A percentile compares a stretch with the other conserved stretches of the same genome.
Conservation (phyloP, 2,329 filamentous ascomycete species). For the Fusarium verrucosum region DNA sequence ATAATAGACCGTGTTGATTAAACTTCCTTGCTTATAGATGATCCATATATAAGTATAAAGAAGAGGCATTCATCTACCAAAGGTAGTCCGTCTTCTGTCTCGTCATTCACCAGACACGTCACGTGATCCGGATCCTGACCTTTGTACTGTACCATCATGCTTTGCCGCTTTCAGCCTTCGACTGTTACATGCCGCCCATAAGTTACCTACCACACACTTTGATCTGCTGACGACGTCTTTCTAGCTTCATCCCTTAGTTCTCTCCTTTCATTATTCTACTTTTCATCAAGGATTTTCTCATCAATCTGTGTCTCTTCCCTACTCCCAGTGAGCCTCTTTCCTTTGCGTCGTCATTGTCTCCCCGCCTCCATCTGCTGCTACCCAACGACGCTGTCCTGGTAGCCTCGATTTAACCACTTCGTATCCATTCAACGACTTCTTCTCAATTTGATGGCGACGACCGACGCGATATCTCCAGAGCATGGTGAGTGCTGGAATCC, state of each 20-base stretch:
- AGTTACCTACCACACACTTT: slow-evolving; percentile 21
- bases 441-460: slow-evolving; percentile 42
- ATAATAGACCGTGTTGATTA: background rate
- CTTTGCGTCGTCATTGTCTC: slow-evolving; percentile 24
- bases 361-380: slow-evolving; percentile 31
- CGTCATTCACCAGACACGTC: slow-evolving; percentile 2
- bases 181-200: slow-evolving; percentile 18
- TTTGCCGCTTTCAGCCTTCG: slow-evolving; percentile 36
- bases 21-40: background rate
- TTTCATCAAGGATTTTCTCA: slow-evolving; percentile 17
- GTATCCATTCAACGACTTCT: slow-evolving; percentile 1
- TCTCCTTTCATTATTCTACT: slow-evolving; percentile 25
- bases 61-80: background rate
- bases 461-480: slow-evolving; percentile 40
- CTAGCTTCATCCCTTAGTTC: slow-evolving; percentile 34
- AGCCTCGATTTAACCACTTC: slow-evolving; percentile 22
- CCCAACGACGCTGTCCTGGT: slow-evolving; percentile 33
- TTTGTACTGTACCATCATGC: slow-evolving; percentile 24
- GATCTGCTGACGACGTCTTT: slow-evolving; percentile 33
- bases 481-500: slow-evolving; percentile 31
- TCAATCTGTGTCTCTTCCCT: slow-evolving; percentile 3
- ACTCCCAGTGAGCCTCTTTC: slow-evolving; percentile 10
- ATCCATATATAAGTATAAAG: background rate
- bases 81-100: slow-evolving; percentile 13
- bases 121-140: slow-evolving; percentile 27